Percentiles rank a stretch among this genome's conserved stretches.
These are phyloP conservation scores for Nephelium lappaceum DNA, from an alignment of 345 rosid genomes.

Conservation along the genomic window DNA sequence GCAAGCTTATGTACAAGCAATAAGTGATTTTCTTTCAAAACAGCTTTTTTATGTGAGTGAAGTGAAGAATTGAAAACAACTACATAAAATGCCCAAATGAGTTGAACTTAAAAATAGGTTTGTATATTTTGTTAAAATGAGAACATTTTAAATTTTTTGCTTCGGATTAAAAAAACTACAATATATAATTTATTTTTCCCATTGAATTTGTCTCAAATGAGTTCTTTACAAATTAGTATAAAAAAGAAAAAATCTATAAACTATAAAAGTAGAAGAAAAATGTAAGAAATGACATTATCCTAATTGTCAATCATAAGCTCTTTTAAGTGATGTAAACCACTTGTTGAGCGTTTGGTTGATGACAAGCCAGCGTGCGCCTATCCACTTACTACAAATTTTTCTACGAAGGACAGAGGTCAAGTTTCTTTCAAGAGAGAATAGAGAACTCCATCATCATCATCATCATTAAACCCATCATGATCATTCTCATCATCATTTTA, in stretches of 20 bases:
- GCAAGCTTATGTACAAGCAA: too few species aligned
- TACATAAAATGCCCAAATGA: too few species aligned
- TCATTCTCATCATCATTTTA: constrained; percentile 9
- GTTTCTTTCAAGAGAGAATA: not conserved
- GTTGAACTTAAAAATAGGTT: too few species aligned
- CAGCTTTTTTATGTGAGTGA: too few species aligned
- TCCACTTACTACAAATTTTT: constrained; percentile 17
- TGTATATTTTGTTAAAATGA: too few species aligned
- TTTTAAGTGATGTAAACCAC: constrained; percentile 17
- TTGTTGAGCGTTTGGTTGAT: constrained; percentile 11
- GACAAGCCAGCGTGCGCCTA: constrained; percentile 15
- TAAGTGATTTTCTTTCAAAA: too few species aligned
- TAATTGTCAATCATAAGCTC: not conserved
- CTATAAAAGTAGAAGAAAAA: not conserved
- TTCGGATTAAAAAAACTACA: too few species aligned
- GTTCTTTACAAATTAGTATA: not conserved
- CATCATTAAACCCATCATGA: not conserved
- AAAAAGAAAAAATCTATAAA: too few species aligned
- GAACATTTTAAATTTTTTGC: too few species aligned
- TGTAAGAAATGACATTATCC: not conserved
- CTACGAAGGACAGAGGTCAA: constrained; percentile 2
- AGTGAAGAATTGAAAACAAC: too few species aligned
- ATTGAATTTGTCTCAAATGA: not conserved
- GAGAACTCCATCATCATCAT: not conserved
- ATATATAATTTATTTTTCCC: too few species aligned